Base-by-base conservation (phyloP, 2,329 filamentous ascomycete genomes). In the Scortechinia acanthostroma region DNA sequence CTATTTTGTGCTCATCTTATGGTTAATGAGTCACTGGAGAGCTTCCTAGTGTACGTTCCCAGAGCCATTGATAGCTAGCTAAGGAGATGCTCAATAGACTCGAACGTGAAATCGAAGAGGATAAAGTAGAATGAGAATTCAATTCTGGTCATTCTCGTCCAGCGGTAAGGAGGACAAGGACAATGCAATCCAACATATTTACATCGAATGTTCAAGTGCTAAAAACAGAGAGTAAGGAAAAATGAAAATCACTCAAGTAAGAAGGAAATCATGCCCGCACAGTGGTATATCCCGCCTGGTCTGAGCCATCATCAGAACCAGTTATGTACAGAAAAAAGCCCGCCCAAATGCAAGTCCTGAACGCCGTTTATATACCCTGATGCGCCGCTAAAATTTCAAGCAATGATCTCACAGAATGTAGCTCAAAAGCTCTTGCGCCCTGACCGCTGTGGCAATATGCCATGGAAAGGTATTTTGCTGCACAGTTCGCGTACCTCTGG, bases 381-480 rank as follows among this genome's bases (percentile, higher is more conserved):
- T n/a, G n/a, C n/a, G 48, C 48, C 48, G 19, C 49, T 48, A 17
- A 43, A 47, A 42, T 23, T 28, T 33, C 44, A 17, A 33, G 20
- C 61, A 51, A n/a, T 44, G 19, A 19, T 5, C 14, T 25, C 43
- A 68, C 47, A 67, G 53, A 53, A 63, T 56, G 56, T 62, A 62
- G 50, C 62, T 65, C 47, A 68, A 46, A 42, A 65, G 52, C 51
- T 66, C 59, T 48, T 66, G 63, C 22, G 63, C 65, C 51, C 60
- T 63, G 21, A 64, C 54, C 30, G 65, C 65, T 0, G 66, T 68
- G 22, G 63, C 65, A 46, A 72, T 61, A 53, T 72, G 69, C 66
- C 67, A 71, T 21, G 69, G 69, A 35, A 71, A 47, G n/a, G 64
- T 57, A 44, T 61, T 25, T 35, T 53, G 63, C n/a, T 53, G 53